phyloP scores from a whole-genome alignment of 2,329 filamentous ascomycete genomes.

The Nakataea oryzae region DNA sequence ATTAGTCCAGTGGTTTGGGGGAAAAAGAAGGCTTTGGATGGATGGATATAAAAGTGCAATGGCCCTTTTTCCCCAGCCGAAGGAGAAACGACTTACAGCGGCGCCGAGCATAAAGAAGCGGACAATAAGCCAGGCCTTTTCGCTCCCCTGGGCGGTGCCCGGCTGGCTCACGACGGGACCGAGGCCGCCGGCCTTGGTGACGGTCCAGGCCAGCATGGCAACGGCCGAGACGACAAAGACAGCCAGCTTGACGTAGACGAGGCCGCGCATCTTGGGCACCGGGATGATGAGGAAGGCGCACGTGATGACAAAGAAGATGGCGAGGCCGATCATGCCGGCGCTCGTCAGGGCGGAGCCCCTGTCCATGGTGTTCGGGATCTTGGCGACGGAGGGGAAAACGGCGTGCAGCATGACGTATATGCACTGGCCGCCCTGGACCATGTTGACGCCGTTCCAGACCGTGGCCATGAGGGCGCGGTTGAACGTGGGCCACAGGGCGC shows the following conservation, averaged over 20 bases:
- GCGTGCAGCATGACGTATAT: conserved; percentile 26
- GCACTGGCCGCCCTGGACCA: conserved; percentile 11
- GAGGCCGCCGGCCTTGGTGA: conserved; percentile 5
- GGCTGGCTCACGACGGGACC: conserved; percentile 14
- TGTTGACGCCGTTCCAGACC: conserved; percentile 21
- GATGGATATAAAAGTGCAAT: too few species aligned
- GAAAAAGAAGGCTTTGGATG: too few species aligned
- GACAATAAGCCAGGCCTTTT: conserved; percentile 24
- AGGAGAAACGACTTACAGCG: conserved; percentile 5
- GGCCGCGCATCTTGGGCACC: conserved; percentile 7
- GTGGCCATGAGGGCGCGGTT: conserved; percentile 21
- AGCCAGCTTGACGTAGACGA: conserved; percentile 7
- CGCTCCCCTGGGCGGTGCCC: conserved; percentile 19
- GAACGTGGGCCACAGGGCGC: conserved; percentile 31
- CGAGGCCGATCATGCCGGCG: conserved; percentile 4
- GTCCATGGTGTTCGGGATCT: conserved; percentile 21
- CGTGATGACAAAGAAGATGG: conserved; percentile 15
- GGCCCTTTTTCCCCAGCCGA: too few species aligned
- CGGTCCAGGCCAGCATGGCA: conserved; percentile 7
- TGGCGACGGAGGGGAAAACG: conserved; percentile 27
- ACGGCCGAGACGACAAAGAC: conserved; percentile 7
- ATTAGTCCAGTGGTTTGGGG: too few species aligned
- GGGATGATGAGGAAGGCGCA: conserved; percentile 6
- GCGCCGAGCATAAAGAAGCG: conserved; percentile 24
- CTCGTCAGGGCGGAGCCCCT: conserved; percentile 5